A percentile compares a stretch with the other conserved stretches of the same genome.
Evolutionary conservation across 768 basidiomycete species (phyloP).

Genomic region (Leccinum truebloodii): DNA sequence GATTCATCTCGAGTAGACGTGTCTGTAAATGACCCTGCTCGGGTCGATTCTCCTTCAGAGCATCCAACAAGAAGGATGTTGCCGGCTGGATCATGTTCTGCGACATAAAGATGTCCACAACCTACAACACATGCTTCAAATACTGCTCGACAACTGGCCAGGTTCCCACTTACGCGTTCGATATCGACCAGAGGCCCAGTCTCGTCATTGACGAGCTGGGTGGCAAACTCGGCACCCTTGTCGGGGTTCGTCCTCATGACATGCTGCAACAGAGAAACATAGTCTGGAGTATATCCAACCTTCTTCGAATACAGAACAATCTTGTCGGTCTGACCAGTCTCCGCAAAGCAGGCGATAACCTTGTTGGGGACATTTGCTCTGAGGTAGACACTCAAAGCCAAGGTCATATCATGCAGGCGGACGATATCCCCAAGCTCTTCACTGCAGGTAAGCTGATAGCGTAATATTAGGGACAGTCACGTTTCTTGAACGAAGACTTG

Average conservation of each 20-base stretch:
- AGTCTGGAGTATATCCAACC: slow-evolving; percentile 92
- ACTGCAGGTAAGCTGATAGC: slow-evolving; percentile 84
- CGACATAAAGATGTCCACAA: slow-evolving; percentile 99
- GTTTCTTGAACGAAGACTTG: slow-evolving; percentile 27
- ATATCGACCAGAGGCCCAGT: slow-evolving; percentile 89
- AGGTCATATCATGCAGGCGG: slow-evolving; percentile 91
- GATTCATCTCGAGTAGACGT: slow-evolving; percentile 95
- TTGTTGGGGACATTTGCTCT: slow-evolving; percentile 98
- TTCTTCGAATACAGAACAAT: slow-evolving; percentile 98
- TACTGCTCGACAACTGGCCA: not conserved
- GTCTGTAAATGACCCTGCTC: slow-evolving; percentile 97
- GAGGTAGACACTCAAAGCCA: slow-evolving; percentile 96
- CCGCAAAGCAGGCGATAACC: slow-evolving; percentile 98
- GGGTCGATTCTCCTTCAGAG: slow-evolving; percentile 96
- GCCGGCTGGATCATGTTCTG: slow-evolving; percentile 99
- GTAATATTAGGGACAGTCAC: slow-evolving; percentile 13
- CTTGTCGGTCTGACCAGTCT: slow-evolving; percentile 98
- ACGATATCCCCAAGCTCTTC: slow-evolving; percentile 99
- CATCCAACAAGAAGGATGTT: slow-evolving; percentile 96
- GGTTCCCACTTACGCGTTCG: slow-evolving; percentile 63
- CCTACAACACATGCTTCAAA: slow-evolving; percentile 41
- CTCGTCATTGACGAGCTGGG: slow-evolving; percentile 92
- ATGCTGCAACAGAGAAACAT: slow-evolving; percentile 89
- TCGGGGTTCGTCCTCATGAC: slow-evolving; percentile 96
- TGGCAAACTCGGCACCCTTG: slow-evolving; percentile 98